Evolutionary conservation across 495 filamentous ascomycete genomes (phyloP).

Genomic region (Tuber indicum): DNA sequence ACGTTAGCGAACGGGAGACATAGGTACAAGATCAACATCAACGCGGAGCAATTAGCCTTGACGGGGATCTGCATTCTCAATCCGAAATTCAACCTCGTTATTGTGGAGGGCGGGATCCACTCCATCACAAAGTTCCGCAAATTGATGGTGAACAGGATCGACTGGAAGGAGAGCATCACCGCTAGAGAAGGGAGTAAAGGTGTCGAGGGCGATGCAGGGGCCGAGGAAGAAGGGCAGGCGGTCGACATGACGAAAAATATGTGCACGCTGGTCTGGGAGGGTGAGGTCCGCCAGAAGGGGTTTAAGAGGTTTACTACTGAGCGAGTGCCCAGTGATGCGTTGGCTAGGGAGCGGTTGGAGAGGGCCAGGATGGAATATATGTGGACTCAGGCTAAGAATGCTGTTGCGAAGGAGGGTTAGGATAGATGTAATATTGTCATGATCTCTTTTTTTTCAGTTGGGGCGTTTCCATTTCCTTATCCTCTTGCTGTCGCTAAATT

Average conservation of each 20-base stretch:
- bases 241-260: conserved; percentile 68
- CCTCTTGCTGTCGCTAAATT: not conserved
- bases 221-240: conserved; percentile 49
- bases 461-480: not conserved
- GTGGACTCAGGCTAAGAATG: conserved; percentile 85
- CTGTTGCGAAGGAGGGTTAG: conserved; percentile 33
- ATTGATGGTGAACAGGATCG: conserved; percentile 83
- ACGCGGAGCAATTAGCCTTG: conserved; percentile 77
- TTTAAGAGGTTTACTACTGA: conserved; percentile 83
- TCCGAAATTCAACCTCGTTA: conserved; percentile 76
- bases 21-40: conserved; percentile 84
- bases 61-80: conserved; percentile 85
- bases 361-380: conserved; percentile 89
- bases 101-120: conserved; percentile 84
- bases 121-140: conserved; percentile 76
- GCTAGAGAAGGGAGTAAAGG: conserved; percentile 56
- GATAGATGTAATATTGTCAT: not conserved
- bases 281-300: conserved; percentile 64
- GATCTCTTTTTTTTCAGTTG: not conserved
- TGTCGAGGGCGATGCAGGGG: conserved; percentile 59
- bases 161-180: conserved; percentile 83
- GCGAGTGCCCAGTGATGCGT: conserved; percentile 79
- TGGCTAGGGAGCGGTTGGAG: conserved; percentile 72
- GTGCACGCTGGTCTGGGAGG: conserved; percentile 79
- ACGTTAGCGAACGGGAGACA: conserved; percentile 83